Conservation (phyloP, 441 rosid genomes). For the Erodium texanum region DNA sequence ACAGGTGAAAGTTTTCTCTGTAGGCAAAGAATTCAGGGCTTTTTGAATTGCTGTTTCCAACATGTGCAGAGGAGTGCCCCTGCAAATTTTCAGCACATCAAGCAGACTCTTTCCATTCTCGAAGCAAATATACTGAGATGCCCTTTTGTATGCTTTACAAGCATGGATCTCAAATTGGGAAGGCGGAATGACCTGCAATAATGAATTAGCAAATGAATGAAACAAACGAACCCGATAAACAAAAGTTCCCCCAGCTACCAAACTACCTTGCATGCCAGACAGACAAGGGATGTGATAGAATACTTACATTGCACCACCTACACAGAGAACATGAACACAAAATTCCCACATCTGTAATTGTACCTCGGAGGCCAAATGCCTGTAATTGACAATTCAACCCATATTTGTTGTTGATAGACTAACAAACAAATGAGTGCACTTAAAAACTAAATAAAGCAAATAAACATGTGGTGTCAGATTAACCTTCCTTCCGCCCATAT, state of each 20-base stretch:
- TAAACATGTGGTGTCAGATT: slow-evolving; percentile 16
- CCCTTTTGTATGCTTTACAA: slow-evolving; percentile 80
- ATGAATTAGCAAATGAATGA: too few species aligned
- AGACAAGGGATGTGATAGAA: slow-evolving; percentile 14
- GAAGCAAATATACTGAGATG: slow-evolving; percentile 87
- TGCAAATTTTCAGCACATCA: slow-evolving; percentile 77
- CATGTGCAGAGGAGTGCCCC: slow-evolving; percentile 59
- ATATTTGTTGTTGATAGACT: slow-evolving; percentile 8
- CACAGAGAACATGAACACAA: slow-evolving; percentile 80
- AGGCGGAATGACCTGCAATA: slow-evolving; percentile 75
- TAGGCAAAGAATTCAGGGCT: slow-evolving; percentile 55
- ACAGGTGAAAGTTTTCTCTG: slow-evolving; percentile 68
- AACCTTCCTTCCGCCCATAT: slow-evolving; percentile 87
- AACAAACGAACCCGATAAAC: slow-evolving; percentile 13
- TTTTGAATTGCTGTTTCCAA: slow-evolving; percentile 64
- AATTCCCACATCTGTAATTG: slow-evolving; percentile 80
- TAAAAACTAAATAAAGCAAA: neutral
- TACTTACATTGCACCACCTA: slow-evolving; percentile 71
- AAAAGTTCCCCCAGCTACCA: slow-evolving; percentile 15
- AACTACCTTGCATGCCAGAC: slow-evolving; percentile 20
- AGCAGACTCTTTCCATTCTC: slow-evolving; percentile 98
- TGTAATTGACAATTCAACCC: slow-evolving; percentile 36
- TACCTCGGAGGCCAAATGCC: slow-evolving; percentile 80
- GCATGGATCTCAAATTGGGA: slow-evolving; percentile 99
- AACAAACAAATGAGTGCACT: neutral